Evolutionary conservation across 371 early-diverging fungal species (phyloP), one percentile per base, ranked within the genome.

Genomic region (Mucor mucedo): DNA sequence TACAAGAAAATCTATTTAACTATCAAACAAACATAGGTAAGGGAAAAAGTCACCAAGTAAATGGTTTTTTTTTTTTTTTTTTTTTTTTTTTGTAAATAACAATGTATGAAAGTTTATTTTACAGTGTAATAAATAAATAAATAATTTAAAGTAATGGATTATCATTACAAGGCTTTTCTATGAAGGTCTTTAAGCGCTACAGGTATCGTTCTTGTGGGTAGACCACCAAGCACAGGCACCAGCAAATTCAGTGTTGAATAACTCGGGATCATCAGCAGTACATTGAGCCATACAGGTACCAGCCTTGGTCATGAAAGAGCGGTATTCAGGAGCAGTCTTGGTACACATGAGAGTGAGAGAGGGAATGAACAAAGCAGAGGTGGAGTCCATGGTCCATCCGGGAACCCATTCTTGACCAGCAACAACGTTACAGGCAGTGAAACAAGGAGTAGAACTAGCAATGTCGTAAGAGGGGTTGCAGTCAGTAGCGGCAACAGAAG

Each of bases 241-340:
- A 11, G 54, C 11, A 58, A 67, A 76, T 53, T 76, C 68, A 0
- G 11, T 1, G 27, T 49, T 41, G 54, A 67, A 67, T 13, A 57
- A 30, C 5, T 61, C 58, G 13, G 62, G 67, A 11, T 60, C 52
- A 33, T 52, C 42, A 2, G 30, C 28, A 35, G 69, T 68, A 39
- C 78, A 78, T 1, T 52, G 62, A n/a, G 58, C 57, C 71, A 73
- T 71, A 60, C 78, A 78, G 29, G 65, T 72, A 39, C 78, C 75
- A 40, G 71, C 76, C 14, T 59, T 55, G 38, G 71, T 78, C 76
- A 75, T 75, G 62, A 75, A 78, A 10, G 67, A 40, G 0, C 13
- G 39, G 21, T 72, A 73, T 27, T 72, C 65, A 45, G 63, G 30
- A 27, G 66, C 56, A 7, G 59, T 63, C 35, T 68, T 62, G 35